Evolutionary conservation across 129 eudicot genomes (phyloP).

Genomic region (Gnaphalium uliginosum): DNA sequence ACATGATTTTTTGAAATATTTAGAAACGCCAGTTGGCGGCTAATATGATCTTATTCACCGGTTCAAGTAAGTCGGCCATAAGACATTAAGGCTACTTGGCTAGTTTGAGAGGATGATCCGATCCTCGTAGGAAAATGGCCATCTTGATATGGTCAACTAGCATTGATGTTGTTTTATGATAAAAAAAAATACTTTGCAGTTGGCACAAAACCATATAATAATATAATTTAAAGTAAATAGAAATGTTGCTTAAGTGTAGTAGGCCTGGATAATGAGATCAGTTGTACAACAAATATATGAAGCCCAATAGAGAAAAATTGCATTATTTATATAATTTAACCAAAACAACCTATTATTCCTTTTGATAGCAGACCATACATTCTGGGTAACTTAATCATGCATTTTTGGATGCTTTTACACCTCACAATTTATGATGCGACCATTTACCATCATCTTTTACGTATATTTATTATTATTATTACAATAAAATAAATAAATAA

Average conservation of each 20-base stretch:
- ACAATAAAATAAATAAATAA: too few species aligned
- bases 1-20: slow-evolving; percentile 1
- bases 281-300: not conserved
- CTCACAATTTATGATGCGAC: slow-evolving; percentile 30
- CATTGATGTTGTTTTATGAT: too few species aligned
- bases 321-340: slow-evolving; percentile 11
- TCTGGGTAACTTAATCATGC: slow-evolving; percentile 14
- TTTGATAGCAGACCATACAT: slow-evolving; percentile 19
- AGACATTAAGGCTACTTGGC: too few species aligned
- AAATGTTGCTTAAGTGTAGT: too few species aligned
- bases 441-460: slow-evolving; percentile 11
- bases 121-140: too few species aligned
- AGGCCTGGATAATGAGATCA: not conserved
- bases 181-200: too few species aligned
- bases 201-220: too few species aligned
- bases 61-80: not conserved
- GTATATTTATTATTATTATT: too few species aligned
- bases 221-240: too few species aligned
- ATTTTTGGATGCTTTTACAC: slow-evolving; percentile 23
- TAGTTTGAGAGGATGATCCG: too few species aligned
- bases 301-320: not conserved
- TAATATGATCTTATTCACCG: not conserved
- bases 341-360: not conserved
- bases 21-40: not conserved
- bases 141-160: too few species aligned